Evolutionary conservation across 2,329 filamentous ascomycete genomes (phyloP).

Genomic region (Colletotrichum orchidophilum): DNA sequence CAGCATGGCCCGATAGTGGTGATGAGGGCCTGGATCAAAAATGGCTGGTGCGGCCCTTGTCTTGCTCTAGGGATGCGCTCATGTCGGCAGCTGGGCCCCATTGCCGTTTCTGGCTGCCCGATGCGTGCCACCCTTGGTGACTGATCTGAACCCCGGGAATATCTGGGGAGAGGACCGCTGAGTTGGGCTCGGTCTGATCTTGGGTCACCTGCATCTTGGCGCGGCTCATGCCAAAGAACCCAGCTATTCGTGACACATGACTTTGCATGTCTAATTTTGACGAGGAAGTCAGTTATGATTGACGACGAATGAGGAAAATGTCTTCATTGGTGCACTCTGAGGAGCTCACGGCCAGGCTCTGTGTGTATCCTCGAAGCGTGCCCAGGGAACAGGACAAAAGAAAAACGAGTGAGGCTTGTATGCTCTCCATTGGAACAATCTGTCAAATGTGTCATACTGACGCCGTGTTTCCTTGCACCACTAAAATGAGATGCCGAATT

Average conservation of each 20-base stretch:
- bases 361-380: neutral
- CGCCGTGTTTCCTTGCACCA: neutral
- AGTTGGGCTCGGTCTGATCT: conserved; percentile 10
- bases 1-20: neutral
- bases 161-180: conserved; percentile 15
- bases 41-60: neutral
- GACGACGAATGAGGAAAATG: neutral
- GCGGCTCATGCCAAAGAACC: neutral
- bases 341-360: too few species aligned
- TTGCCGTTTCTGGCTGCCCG: neutral
- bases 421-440: neutral
- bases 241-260: neutral
- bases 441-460: neutral
- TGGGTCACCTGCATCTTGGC: neutral
- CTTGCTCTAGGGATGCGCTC: neutral
- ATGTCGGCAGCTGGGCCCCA: neutral
- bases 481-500: too few species aligned
- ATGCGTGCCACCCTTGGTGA: neutral
- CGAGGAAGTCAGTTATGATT: neutral
- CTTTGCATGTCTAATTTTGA: neutral
- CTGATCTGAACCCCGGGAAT: conserved; percentile 2
- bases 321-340: too few species aligned
- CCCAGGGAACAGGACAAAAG: neutral
- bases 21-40: too few species aligned
- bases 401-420: neutral